Conservation (phyloP, 768 basidiomycete genomes). For the Lanmaoa rubissima region DNA sequence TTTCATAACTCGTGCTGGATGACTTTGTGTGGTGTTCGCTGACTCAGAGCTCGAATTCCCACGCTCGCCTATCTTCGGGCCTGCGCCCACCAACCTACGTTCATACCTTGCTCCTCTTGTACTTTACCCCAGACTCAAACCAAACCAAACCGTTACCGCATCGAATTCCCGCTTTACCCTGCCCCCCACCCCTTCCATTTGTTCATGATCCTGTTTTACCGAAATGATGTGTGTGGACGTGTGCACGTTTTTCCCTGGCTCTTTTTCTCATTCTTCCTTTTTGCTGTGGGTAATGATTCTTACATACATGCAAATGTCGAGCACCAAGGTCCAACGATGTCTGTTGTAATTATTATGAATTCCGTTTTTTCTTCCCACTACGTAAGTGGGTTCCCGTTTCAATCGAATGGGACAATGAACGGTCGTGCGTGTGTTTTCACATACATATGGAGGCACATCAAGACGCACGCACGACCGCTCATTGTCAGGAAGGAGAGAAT, state of each 20-base stretch:
- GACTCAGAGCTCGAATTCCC: background rate
- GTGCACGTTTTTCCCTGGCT: background rate
- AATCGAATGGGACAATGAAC: too few species aligned
- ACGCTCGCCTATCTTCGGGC: background rate
- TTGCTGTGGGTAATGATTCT: constrained; percentile 7
- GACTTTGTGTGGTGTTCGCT: background rate
- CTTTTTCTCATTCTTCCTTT: constrained; percentile 1
- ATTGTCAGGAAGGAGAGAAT: too few species aligned
- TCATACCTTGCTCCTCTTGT: background rate
- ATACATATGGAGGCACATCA: too few species aligned
- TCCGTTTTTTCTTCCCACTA: background rate
- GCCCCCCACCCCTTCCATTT: too few species aligned
- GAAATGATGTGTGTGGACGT: background rate
- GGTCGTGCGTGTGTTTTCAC: too few species aligned
- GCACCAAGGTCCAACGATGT: constrained; percentile 6
- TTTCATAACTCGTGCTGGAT: background rate
- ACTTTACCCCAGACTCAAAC: background rate
- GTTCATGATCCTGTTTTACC: background rate
- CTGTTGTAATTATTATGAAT: constrained; percentile 25
- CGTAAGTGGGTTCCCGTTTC: too few species aligned
- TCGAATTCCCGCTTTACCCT: background rate
- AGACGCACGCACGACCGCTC: too few species aligned
- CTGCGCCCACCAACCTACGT: background rate
- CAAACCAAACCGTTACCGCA: background rate
- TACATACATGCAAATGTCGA: constrained; percentile 5